Base-by-base conservation (phyloP, 2,329 filamentous ascomycete species). In the Chaetothyriales sp. region DNA sequence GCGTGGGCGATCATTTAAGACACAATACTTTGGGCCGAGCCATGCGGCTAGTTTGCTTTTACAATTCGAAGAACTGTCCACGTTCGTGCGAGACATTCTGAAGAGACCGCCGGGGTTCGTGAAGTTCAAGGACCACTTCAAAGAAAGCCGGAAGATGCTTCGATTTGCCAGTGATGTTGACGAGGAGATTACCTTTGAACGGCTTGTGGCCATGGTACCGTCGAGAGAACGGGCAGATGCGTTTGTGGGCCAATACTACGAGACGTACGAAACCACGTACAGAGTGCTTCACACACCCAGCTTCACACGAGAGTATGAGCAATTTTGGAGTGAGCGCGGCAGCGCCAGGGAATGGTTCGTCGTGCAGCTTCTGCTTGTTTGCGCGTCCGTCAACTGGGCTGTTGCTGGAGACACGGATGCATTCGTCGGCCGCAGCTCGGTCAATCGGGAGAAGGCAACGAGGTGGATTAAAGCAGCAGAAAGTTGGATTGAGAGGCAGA, bases 191-290 rank as follows among this genome's bases (percentile, higher is more conserved):
- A 52, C 56, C 5, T 52, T 56, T 25, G 51, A 60, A 15, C 56
- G 54, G 3, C 46, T 62, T 18, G 40, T 57, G 15, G 49, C 44
- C 4, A 49, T 61, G 55, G 46, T 83, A 0, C 78, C 80, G 0
- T 51, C 63, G 0, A 90, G 87, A 64, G 80, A 85, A 33, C 83
- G 82, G 15, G 83, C 92, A 18, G 80, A 95, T 61, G 82, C 86
- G 18, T 74, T 97, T 15, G 84, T 95, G 54, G 83, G 83, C 55
- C 81, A 89, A 54, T 98, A 94, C 64, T 64, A 83, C n/a, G 67
- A 75, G 46, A 75, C 74, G 0, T 73, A 77, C 57, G 78, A 82
- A 57, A 73, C 75, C 1, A 72, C 76, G 10, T 72, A 77, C 55
- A 72, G 80, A 2, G 70, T 83, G 20, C 51, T 83, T 10, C 75